Conservation (phyloP, 164 flowering plant genomes). For the Macadamia tetraphylla region DNA sequence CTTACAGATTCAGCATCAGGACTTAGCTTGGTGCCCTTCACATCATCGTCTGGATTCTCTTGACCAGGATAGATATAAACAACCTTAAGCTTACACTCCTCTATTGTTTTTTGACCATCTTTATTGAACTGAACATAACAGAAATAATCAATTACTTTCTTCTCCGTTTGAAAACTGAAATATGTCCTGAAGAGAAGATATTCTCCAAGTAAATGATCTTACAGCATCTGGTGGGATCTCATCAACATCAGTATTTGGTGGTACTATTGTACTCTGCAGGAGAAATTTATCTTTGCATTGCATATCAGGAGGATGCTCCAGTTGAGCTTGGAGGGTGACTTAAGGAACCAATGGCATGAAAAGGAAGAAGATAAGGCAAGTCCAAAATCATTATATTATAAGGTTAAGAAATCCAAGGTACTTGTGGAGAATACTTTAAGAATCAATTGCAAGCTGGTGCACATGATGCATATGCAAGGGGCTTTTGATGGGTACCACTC, state of each 20-base stretch:
- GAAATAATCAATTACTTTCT: neutral
- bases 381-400: conserved; percentile 5
- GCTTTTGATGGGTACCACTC: too few relatives aligned
- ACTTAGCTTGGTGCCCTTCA: conserved; percentile 21
- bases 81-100: conserved; percentile 81
- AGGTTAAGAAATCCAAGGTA: neutral
- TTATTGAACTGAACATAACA: conserved; percentile 55
- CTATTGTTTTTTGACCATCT: conserved; percentile 53
- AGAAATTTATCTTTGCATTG: conserved; percentile 94
- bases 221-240: conserved; percentile 77
- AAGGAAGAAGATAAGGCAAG: conserved; percentile 8
- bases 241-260: conserved; percentile 63
- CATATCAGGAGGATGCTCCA: conserved; percentile 76
- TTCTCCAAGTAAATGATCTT: conserved; percentile 22
- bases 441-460: neutral
- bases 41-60: conserved; percentile 34
- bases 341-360: conserved; percentile 2
- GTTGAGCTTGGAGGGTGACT: conserved; percentile 91
- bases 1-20: conserved; percentile 43
- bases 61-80: conserved; percentile 36
- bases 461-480: conserved; percentile 1
- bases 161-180: conserved; percentile 1
- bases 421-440: neutral
- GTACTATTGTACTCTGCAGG: conserved; percentile 69
- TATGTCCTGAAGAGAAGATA: neutral